Percentiles rank a stretch among this genome's conserved stretches.
Evolutionary conservation across 78 protist genomes (phyloP).

Genomic region (Dictyostelium firmibasis): DNA sequence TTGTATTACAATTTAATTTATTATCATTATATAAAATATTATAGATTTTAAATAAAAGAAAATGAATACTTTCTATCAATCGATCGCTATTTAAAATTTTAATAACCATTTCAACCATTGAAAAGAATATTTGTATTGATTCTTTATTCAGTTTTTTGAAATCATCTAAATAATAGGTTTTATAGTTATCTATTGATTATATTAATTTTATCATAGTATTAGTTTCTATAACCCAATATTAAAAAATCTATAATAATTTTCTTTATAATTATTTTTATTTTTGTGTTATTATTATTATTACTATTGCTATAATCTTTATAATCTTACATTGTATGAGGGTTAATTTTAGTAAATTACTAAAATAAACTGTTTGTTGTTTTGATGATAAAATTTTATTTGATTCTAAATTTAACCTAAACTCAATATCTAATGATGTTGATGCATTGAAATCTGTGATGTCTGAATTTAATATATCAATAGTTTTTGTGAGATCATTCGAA

Average conservation of each 20-base stretch:
- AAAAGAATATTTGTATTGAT: not conserved
- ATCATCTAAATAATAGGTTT: not conserved
- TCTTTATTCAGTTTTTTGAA: not conserved
- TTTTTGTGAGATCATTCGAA: not conserved
- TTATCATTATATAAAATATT: not conserved
- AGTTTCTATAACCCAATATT: too few species aligned
- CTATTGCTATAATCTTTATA: not conserved
- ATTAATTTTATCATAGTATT: not conserved
- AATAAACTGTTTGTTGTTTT: not conserved
- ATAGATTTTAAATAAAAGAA: not conserved
- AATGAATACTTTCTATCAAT: not conserved
- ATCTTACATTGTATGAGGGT: not conserved
- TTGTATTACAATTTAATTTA: not conserved
- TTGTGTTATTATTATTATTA: not conserved
- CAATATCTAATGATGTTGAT: not conserved
- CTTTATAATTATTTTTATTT: not conserved
- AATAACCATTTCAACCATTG: not conserved
- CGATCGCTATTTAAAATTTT: not conserved
- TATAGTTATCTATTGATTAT: not conserved
- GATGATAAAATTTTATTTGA: not conserved
- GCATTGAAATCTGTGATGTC: not conserved
- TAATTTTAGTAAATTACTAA: conserved; percentile 1
- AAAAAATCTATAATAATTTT: too few species aligned
- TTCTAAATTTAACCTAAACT: not conserved
- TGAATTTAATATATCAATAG: not conserved